These are phyloP conservation scores for Candida ovalis DNA, from an alignment of 805 yeast genomes.

Conservation along the genomic window DNA sequence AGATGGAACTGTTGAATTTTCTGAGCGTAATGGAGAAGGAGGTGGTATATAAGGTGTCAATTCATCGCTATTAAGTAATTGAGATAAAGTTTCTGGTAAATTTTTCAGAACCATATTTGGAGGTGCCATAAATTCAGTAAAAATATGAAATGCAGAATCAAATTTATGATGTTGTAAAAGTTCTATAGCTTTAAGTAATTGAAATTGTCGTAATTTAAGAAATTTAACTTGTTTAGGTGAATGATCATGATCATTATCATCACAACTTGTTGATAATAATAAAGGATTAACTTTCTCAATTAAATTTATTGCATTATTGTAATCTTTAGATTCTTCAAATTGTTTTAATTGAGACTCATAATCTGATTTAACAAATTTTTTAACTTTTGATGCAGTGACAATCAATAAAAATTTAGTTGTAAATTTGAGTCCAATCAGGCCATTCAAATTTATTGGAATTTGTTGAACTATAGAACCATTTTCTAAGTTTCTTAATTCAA, in stretches of 20 bases:
- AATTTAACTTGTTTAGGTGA: conserved; percentile 30
- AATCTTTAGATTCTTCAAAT: conserved; percentile 27
- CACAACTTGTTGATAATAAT: conserved; percentile 13
- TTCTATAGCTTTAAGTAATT: conserved; percentile 36
- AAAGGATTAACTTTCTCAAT: conserved; percentile 31
- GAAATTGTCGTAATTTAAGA: conserved; percentile 39
- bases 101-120: conserved; percentile 49
- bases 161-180: conserved; percentile 30
- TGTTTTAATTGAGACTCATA: conserved; percentile 33
- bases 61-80: conserved; percentile 7
- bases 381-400: conserved; percentile 26
- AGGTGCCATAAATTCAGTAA: conserved; percentile 54
- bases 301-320: conserved; percentile 43
- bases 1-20: not conserved
- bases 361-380: conserved; percentile 24
- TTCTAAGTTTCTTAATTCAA: conserved; percentile 37
- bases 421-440: conserved; percentile 18
- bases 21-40: not conserved
- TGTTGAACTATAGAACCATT: conserved; percentile 35
- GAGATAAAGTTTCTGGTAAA: conserved; percentile 35
- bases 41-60: not conserved
- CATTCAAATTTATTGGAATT: conserved; percentile 6
- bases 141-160: conserved; percentile 38
- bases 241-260: conserved; percentile 11
- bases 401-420: conserved; percentile 27